These are phyloP conservation scores for Massarina eburnea DNA, from an alignment of 2,329 filamentous ascomycete genomes.

Conservation along the genomic window DNA sequence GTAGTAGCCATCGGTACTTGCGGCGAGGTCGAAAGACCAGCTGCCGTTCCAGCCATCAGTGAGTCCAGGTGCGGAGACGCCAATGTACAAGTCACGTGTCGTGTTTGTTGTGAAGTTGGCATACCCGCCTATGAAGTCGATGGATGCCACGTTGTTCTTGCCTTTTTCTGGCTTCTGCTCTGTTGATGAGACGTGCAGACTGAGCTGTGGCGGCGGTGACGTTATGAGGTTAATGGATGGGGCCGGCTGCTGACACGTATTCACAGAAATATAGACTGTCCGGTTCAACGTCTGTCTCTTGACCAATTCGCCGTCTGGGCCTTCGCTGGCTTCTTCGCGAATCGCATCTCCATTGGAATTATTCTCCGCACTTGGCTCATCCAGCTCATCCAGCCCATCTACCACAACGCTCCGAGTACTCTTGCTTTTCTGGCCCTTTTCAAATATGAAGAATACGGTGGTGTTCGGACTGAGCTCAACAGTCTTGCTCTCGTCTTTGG, in stretches of 20 bases:
- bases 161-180: slow-evolving; percentile 66
- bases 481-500: slow-evolving; percentile 65
- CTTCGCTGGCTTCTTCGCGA: slow-evolving; percentile 8
- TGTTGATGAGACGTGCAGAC: slow-evolving; percentile 70
- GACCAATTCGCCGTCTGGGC: slow-evolving; percentile 13
- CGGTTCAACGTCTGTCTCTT: slow-evolving; percentile 33
- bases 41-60: slow-evolving; percentile 59
- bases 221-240: slow-evolving; percentile 53
- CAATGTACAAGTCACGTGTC: slow-evolving; percentile 71
- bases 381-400: slow-evolving; percentile 23
- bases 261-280: slow-evolving; percentile 77
- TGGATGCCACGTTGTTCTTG: slow-evolving; percentile 46
- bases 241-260: slow-evolving; percentile 77
- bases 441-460: slow-evolving; percentile 66
- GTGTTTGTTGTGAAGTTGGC: slow-evolving; percentile 64
- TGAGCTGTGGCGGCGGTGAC: slow-evolving; percentile 64
- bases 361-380: neutral
- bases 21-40: slow-evolving; percentile 82
- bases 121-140: slow-evolving; percentile 68
- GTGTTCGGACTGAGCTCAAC: slow-evolving; percentile 65
- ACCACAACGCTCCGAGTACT: slow-evolving; percentile 27
- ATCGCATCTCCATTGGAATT: slow-evolving; percentile 8
- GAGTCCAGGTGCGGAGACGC: slow-evolving; percentile 70
- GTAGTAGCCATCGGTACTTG: slow-evolving; percentile 77
- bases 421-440: slow-evolving; percentile 56